Evolutionary conservation across 2,329 filamentous ascomycete species (phyloP).

Genomic region (Epichloe scottii): DNA sequence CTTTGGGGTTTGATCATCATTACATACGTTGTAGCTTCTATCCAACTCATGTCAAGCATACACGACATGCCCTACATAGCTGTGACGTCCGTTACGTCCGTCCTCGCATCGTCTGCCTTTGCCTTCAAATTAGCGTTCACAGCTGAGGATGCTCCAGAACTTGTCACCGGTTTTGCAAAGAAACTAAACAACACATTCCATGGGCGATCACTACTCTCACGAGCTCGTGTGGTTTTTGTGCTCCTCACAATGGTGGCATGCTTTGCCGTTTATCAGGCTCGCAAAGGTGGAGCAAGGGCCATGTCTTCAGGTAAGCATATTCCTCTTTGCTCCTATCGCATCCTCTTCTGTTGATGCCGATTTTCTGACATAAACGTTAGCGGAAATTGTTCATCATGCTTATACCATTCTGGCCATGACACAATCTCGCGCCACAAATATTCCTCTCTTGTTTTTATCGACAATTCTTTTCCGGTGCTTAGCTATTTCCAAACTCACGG

Average conservation of each 20-base stretch:
- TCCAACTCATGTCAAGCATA: conserved; percentile 30
- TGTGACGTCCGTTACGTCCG: conserved; percentile 27
- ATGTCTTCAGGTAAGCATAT: conserved; percentile 17
- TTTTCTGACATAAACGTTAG: conserved; percentile 8
- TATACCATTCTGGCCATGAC: conserved; percentile 72
- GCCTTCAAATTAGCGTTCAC: conserved; percentile 88
- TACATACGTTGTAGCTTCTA: conserved; percentile 52
- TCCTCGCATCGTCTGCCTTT: conserved; percentile 43
- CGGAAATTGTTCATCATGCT: conserved; percentile 50
- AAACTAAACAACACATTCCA: conserved; percentile 27
- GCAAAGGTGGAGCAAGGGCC: conserved; percentile 16
- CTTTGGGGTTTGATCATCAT: conserved; percentile 64
- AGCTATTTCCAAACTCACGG: conserved; percentile 32
- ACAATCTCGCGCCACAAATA: conserved; percentile 74
- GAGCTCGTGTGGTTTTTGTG: conserved; percentile 38
- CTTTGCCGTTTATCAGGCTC: conserved; percentile 27
- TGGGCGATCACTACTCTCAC: conserved; percentile 32
- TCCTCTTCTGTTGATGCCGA: background rate
- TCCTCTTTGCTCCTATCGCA: background rate
- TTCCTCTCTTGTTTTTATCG: conserved; percentile 73
- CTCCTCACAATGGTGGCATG: conserved; percentile 28
- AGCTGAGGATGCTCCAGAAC: conserved; percentile 73
- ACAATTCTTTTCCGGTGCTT: conserved; percentile 43
- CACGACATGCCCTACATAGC: conserved; percentile 28
- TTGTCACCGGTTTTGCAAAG: conserved; percentile 41